Conservation (phyloP, 306 rosid species). For the Rubus parviflorus region DNA sequence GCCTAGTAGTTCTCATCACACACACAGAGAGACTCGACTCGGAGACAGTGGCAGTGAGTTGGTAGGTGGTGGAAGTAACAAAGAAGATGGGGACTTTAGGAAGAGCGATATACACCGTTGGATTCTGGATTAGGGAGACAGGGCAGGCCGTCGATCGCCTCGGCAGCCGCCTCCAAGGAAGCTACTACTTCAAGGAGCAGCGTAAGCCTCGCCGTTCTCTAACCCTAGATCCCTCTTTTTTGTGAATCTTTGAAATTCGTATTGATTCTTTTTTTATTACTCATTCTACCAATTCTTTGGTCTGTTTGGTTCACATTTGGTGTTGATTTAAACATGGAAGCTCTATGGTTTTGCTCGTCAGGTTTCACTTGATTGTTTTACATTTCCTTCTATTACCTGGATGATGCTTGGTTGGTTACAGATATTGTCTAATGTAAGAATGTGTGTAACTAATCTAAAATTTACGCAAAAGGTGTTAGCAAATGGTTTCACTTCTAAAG, state of each 20-base stretch:
- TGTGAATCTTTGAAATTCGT: background rate
- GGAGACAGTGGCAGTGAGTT: constrained; percentile 13
- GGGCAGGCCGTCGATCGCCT: constrained; percentile 89
- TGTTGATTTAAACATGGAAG: background rate
- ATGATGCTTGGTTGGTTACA: background rate
- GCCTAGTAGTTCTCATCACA: constrained; percentile 13
- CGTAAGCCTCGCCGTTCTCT: constrained; percentile 38
- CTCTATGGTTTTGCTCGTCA: background rate
- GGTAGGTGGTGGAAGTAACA: background rate
- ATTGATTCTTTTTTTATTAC: background rate
- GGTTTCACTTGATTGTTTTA: background rate
- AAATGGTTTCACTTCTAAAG: background rate
- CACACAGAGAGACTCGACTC: background rate
- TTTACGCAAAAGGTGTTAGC: background rate
- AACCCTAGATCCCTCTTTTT: constrained; percentile 20
- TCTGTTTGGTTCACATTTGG: background rate
- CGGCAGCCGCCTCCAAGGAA: constrained; percentile 78
- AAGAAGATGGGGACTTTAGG: constrained; percentile 75
- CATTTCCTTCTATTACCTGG: background rate
- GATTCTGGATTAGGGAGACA: constrained; percentile 80
- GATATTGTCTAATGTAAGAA: background rate
- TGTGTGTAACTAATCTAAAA: background rate
- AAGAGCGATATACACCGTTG: constrained; percentile 70
- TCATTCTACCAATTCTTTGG: background rate
- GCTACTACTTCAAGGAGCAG: constrained; percentile 71